Percentiles rank a stretch among this genome's conserved stretches.
phyloP scores from a whole-genome alignment of 2,329 filamentous ascomycete species.

The Cladosporium phlei region DNA sequence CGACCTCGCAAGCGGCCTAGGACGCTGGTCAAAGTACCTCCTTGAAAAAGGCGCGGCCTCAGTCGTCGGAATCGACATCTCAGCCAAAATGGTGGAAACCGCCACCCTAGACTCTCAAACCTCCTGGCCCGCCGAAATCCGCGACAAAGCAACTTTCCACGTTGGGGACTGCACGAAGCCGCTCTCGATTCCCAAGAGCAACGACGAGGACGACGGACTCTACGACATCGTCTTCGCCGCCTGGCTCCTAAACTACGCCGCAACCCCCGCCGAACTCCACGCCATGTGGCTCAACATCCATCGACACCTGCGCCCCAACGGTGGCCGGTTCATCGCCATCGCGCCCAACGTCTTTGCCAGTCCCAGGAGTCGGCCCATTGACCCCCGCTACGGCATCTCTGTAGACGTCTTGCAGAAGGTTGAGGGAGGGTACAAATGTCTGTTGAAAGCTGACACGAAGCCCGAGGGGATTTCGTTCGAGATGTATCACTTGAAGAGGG shows the following conservation, averaged over 20 bases:
- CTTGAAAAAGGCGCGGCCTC: slow-evolving; percentile 15
- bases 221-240: background rate
- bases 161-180: background rate
- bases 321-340: background rate
- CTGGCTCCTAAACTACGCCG: background rate
- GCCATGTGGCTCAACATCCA: background rate
- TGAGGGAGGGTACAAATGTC: background rate
- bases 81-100: background rate
- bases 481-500: background rate
- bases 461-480: background rate
- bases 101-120: background rate
- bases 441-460: background rate
- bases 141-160: background rate
- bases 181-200: background rate
- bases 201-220: background rate
- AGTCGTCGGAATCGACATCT: slow-evolving; percentile 8
- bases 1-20: slow-evolving; percentile 18
- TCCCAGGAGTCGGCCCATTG: background rate
- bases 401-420: background rate
- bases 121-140: background rate
- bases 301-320: background rate
- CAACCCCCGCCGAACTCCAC: background rate
- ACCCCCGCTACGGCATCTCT: background rate
- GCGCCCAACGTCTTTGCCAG: background rate
- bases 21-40: slow-evolving; percentile 13